A percentile compares a stretch with the other conserved stretches of the same genome.
These are phyloP conservation scores for Patellifolia procumbens DNA, from an alignment of 179 eudicot species.

Conservation along the genomic window DNA sequence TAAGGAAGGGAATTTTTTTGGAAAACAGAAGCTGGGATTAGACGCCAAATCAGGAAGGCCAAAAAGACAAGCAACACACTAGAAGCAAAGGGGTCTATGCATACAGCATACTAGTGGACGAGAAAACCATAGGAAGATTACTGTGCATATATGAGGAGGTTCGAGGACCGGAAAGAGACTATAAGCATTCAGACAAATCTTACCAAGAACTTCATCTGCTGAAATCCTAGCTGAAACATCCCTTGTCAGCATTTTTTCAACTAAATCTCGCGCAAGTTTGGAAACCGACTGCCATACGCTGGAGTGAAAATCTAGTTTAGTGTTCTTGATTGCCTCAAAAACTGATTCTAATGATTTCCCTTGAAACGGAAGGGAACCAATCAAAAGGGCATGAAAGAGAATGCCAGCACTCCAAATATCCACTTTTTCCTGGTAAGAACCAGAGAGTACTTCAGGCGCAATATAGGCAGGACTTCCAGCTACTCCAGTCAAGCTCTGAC, in stretches of 20 bases:
- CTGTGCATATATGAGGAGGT: too few relatives aligned
- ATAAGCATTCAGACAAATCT: conserved; percentile 15
- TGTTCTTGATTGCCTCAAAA: conserved; percentile 79
- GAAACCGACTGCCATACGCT: conserved; percentile 84
- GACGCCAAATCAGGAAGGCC: too few relatives aligned
- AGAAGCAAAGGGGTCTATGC: too few relatives aligned
- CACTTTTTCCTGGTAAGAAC: conserved; percentile 78
- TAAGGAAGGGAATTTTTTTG: neutral
- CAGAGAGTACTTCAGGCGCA: conserved; percentile 86
- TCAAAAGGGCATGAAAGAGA: conserved; percentile 81
- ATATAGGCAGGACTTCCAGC: conserved; percentile 98
- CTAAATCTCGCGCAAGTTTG: conserved; percentile 78
- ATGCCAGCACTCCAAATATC: conserved; percentile 98
- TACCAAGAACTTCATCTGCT: conserved; percentile 85
- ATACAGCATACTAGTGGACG: too few relatives aligned
- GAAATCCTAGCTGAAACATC: conserved; percentile 64
- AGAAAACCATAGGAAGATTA: too few relatives aligned
- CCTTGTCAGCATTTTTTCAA: conserved; percentile 71
- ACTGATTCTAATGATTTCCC: conserved; percentile 76
- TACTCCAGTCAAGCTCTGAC: conserved; percentile 80
- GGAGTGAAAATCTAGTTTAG: conserved; percentile 66
- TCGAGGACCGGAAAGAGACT: too few relatives aligned
- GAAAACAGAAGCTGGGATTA: conserved; percentile 1
- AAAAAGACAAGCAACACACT: too few relatives aligned
- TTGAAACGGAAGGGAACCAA: conserved; percentile 80